phyloP scores from a whole-genome alignment of 2,329 filamentous ascomycete genomes.

The Mariannaea sp. region DNA sequence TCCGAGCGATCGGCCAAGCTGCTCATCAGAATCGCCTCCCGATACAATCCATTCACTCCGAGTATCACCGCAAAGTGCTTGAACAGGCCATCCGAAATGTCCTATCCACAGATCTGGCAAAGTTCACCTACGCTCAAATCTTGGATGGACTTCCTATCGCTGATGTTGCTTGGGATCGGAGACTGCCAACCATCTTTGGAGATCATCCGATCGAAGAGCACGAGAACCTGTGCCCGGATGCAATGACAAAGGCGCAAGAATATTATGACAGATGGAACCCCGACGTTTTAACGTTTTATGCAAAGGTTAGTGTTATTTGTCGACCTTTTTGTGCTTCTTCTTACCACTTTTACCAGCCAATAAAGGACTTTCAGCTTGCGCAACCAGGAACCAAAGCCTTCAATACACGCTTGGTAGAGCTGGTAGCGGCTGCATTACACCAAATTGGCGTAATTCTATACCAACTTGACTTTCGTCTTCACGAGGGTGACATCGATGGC shows the following conservation, averaged over 20 bases:
- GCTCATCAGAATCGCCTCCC: too few species aligned
- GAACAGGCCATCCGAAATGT: too few species aligned
- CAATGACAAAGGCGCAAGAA: not conserved
- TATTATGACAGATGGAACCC: conserved; percentile 13
- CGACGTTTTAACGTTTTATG: conserved; percentile 15
- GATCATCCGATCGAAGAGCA: conserved; percentile 24
- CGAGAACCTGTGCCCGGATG: conserved; percentile 11
- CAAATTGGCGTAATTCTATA: conserved; percentile 15
- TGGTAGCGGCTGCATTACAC: conserved; percentile 13
- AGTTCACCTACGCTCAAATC: too few species aligned
- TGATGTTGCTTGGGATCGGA: conserved; percentile 19
- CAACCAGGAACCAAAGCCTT: not conserved
- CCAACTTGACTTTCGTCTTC: conserved; percentile 12
- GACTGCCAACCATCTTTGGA: conserved; percentile 17
- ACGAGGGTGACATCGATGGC: conserved; percentile 13
- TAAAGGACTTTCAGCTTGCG: not conserved
- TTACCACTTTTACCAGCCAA: not conserved
- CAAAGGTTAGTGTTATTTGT: conserved; percentile 3
- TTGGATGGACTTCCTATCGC: conserved; percentile 19
- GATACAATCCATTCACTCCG: too few species aligned
- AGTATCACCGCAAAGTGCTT: too few species aligned
- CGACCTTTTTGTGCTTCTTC: not conserved
- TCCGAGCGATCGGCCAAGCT: too few species aligned
- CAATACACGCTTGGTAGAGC: conserved; percentile 4
- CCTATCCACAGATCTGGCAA: too few species aligned